These are phyloP conservation scores for Flaveria sonorensis DNA, from an alignment of 129 eudicot genomes.

Conservation along the genomic window DNA sequence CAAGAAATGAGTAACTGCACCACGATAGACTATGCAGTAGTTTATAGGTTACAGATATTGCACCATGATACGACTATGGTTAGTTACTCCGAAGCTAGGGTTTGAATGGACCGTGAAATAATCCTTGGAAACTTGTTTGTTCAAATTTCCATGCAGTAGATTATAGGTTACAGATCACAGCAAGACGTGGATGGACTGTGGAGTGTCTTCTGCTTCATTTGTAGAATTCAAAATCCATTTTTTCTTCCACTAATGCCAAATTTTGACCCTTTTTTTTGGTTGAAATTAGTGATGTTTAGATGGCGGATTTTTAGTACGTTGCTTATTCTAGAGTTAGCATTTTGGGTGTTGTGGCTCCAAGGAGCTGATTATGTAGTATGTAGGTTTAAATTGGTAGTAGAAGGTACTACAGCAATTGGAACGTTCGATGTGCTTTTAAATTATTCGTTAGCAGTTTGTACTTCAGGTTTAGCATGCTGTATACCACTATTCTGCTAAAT, in stretches of 20 bases:
- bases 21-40: too few relatives aligned
- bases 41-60: not conserved
- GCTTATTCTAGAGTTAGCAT: conserved; percentile 16
- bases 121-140: not conserved
- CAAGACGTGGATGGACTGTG: not conserved
- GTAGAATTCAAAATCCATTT: not conserved
- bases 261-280: not conserved
- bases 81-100: conserved; percentile 18
- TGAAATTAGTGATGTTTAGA: not conserved
- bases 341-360: not conserved
- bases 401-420: conserved; percentile 4
- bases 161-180: not conserved
- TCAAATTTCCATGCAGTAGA: not conserved
- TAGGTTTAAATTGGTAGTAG: conserved; percentile 11
- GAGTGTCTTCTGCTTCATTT: conserved; percentile 3
- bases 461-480: not conserved
- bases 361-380: not conserved
- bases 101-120: not conserved
- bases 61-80: conserved; percentile 6
- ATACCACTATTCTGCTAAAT: conserved; percentile 7
- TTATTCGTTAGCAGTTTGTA: too few relatives aligned
- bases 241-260: not conserved
- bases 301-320: not conserved
- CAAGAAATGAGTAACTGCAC: too few relatives aligned
- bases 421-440: not conserved